Base-by-base conservation (phyloP, 1,139 yeast genomes). In the Saccharomyces hybrid region DNA sequence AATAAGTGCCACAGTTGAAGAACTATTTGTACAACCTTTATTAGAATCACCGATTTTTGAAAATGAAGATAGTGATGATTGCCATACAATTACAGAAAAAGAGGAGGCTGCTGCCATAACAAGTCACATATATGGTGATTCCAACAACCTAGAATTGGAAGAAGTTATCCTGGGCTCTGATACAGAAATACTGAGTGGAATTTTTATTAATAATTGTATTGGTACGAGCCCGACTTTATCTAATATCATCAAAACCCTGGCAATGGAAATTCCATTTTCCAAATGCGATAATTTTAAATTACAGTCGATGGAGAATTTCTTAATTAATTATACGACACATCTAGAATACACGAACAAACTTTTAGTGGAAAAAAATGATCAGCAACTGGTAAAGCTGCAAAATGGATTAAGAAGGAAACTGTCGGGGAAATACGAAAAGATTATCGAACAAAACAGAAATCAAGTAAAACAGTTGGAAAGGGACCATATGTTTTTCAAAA, bases 81-180 rank as follows among this genome's bases (percentile, higher is more conserved):
- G 32, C 13, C 25, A 25, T 38, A 19, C 26, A 11, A 38, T 38
- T 16, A 19, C 44, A 5, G 11, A 38, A 16, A 38, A 23, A 11
- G 65, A 61, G n/a, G 71, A 54, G 52, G 58, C 56, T 54, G 70
- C 65, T 7, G 70, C 83, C 1, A 78, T 86, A 61, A 95, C 86
- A 65, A 82, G 81, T 34, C 85, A 93, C 1, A 76, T 88, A 61
- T 88, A 87, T 70, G 90, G 95, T 47, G 95, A 87, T 63, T 79
- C 86, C 31, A 79, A 79, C 60, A 79, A 85, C 5, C 71, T 79
- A n/a, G 72, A 70, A 34, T 65, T 84, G 48, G 89, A 84, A 60
- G 86, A 83, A 54, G 73, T 77, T 50, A 72, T 84, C 11, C 68
- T 82, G 55, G 83, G 84, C 2, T 73, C 81, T 38, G 76, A 79